Evolutionary conservation across 306 rosid species (phyloP), one percentile per base, ranked within the genome.

Genomic region (Glycine latifolia): DNA sequence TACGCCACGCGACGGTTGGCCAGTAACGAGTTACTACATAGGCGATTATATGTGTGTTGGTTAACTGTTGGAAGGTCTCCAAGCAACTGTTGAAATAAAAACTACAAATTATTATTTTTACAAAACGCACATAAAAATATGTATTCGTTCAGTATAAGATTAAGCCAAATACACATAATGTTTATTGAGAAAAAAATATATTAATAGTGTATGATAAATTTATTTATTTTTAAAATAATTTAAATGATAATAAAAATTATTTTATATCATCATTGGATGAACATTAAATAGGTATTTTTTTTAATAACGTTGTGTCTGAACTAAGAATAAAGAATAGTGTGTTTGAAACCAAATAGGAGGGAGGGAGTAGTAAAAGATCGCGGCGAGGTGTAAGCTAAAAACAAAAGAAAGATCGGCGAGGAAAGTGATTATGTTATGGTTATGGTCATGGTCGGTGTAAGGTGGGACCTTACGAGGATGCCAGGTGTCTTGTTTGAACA

Each of bases 401-500:
- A 49, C 17, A 63, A 50, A 63, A 39, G 53, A 77, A 77, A 50
- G 5, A 77, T 65, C 13, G 44, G 14, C 67, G 75, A 67, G 17
- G 13, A 4, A 47, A 8, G 77, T 12, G 89, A 87, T 62, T 13
- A 33, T 33, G 48, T 62, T 13, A 33, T 33, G 48, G 49, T 6
- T 65, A 14, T 71, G 91, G 91, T 86, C 84, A 14, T 71, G 91
- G 91, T 86, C 84, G 92, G 90, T 62, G 71, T 37, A 26, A n/a
- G n/a, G 82, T 79, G 79, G 91, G 90, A 14, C 58, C 87, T 82
- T 0, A 0, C 4, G 50, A 73, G 10, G 77, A 79, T 79, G 76
- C 41, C 49, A 41, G 50, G 67, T 26, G 55, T 56, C 31, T 55
- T 16, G 1, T 37, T 6, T 3, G 78, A 17, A 82, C 86, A 90